These are phyloP conservation scores for Royoungia palumana DNA, from an alignment of 768 basidiomycete genomes.

Conservation along the genomic window DNA sequence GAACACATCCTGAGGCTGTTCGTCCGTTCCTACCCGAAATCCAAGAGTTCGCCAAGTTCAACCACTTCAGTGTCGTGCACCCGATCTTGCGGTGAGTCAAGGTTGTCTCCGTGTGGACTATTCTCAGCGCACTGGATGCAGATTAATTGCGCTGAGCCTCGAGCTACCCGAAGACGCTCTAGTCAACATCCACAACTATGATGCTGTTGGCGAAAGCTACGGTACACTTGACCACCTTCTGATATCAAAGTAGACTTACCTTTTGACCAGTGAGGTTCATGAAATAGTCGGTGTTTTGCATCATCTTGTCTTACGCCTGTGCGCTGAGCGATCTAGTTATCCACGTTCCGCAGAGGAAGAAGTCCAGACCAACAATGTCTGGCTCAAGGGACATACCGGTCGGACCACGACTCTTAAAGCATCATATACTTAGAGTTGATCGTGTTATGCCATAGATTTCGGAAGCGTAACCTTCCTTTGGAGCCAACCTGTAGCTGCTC, in stretches of 20 bases:
- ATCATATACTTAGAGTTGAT: conserved; percentile 11
- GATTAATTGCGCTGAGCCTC: conserved; percentile 49
- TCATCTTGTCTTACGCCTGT: neutral
- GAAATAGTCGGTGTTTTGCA: conserved; percentile 50
- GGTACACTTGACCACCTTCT: conserved; percentile 27
- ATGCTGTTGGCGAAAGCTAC: conserved; percentile 40
- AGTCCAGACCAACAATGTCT: conserved; percentile 48
- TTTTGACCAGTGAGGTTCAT: conserved; percentile 50
- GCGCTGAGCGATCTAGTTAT: conserved; percentile 36
- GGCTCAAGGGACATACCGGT: conserved; percentile 60
- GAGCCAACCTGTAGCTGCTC: conserved; percentile 56
- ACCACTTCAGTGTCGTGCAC: conserved; percentile 50
- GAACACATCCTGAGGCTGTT: conserved; percentile 46
- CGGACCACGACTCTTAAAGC: too few relatives aligned
- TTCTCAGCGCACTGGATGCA: conserved; percentile 13
- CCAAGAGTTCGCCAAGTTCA: conserved; percentile 45
- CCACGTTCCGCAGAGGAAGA: conserved; percentile 51
- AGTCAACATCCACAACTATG: conserved; percentile 45
- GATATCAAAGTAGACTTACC: conserved; percentile 8
- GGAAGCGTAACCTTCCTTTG: conserved; percentile 56
- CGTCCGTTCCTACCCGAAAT: conserved; percentile 54
- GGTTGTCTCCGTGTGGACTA: neutral
- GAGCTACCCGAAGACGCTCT: conserved; percentile 54
- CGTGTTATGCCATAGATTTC: conserved; percentile 36
- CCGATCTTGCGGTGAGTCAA: conserved; percentile 40